Evolutionary conservation across 2,329 filamentous ascomycete genomes (phyloP).

Genomic region (Pestalotiopsis sp.): DNA sequence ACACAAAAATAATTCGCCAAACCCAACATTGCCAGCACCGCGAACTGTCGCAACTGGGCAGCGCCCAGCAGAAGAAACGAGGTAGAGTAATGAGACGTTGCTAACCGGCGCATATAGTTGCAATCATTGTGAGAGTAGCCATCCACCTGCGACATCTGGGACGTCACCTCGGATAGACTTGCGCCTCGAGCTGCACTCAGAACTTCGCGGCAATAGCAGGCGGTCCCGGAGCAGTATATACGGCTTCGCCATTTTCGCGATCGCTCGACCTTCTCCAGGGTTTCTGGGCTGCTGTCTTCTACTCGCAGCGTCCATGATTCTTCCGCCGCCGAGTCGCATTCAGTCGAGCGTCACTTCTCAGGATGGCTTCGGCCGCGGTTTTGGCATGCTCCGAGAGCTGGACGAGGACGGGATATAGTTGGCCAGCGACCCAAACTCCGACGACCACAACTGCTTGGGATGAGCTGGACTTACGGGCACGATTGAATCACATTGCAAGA

Average conservation of each 20-base stretch:
- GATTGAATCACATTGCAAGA: constrained; percentile 41
- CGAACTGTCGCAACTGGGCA: neutral
- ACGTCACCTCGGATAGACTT: neutral
- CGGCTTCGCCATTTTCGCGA: neutral
- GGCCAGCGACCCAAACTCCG: constrained; percentile 35
- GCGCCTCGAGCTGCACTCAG: neutral
- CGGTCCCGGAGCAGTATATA: neutral
- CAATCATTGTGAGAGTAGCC: neutral
- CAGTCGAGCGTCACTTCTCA: constrained; percentile 49
- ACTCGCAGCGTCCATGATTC: constrained; percentile 54
- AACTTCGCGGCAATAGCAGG: neutral
- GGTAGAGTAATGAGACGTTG: neutral
- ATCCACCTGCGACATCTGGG: neutral
- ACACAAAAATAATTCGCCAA: neutral
- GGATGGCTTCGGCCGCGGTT: constrained; percentile 57
- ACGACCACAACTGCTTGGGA: constrained; percentile 36
- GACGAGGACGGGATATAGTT: constrained; percentile 43
- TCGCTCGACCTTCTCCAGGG: neutral
- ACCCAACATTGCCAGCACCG: neutral
- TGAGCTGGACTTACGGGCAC: constrained; percentile 36
- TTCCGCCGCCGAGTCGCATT: constrained; percentile 44
- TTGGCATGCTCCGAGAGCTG: constrained; percentile 44
- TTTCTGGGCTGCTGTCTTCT: constrained; percentile 16
- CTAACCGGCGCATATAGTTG: neutral
- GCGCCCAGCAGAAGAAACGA: neutral